phyloP scores from a whole-genome alignment of 495 filamentous ascomycete species.

The Xylaria cubensis region DNA sequence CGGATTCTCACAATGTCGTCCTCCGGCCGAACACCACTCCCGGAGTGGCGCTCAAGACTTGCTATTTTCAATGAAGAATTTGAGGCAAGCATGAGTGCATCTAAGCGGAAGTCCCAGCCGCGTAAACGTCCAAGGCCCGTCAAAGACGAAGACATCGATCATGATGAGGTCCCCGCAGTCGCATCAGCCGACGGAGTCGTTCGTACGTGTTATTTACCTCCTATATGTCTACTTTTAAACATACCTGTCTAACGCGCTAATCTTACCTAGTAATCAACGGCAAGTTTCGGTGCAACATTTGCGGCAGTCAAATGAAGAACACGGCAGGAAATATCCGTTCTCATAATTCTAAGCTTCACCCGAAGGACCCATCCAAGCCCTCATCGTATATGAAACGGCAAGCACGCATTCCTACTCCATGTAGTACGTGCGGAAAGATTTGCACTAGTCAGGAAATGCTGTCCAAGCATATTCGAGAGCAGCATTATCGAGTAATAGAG shows the following conservation, averaged over 20 bases:
- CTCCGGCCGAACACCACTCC: neutral
- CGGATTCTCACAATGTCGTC: neutral
- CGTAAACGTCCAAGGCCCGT: neutral
- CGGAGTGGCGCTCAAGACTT: neutral
- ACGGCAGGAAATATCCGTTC: neutral
- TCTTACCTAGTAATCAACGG: conserved; percentile 6
- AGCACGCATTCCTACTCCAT: neutral
- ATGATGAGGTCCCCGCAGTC: neutral
- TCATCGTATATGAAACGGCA: neutral
- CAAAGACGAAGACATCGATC: neutral
- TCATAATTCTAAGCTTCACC: conserved; percentile 7
- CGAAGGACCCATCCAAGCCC: neutral
- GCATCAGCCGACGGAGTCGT: neutral
- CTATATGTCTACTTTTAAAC: no score
- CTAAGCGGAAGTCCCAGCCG: neutral
- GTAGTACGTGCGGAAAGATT: neutral
- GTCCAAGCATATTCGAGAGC: neutral
- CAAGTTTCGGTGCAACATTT: conserved; percentile 17
- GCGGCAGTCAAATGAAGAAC: neutral
- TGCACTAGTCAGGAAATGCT: neutral
- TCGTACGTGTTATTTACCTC: conserved; percentile 2
- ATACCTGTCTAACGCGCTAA: neutral
- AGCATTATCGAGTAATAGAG: no score
- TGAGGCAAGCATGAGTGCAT: neutral
- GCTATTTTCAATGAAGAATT: neutral